Base-by-base conservation (phyloP, 106 monocot species). In the Apostasia ramifera region DNA sequence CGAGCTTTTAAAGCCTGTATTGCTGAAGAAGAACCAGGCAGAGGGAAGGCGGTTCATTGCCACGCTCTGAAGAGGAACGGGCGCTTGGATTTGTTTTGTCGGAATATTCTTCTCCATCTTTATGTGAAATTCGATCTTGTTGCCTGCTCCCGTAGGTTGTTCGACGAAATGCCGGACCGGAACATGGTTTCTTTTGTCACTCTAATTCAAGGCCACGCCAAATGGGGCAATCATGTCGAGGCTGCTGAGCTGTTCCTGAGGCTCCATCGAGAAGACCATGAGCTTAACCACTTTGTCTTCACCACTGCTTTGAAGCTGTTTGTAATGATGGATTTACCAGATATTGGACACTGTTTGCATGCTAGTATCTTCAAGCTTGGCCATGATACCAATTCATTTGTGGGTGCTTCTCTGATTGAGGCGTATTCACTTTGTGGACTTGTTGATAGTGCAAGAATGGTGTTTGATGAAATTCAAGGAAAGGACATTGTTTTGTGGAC, bases 171-270 rank as follows among this genome's bases (percentile, higher is more conserved):
- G 88, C 71, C 73, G 15, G 55, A 63, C 1, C 75, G 82, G 64
- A 91, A 95, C 59, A 76, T 78, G 70, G 79, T 91, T 47, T 91
- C 91, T 12, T 95, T 82, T 75, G 88, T 91, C 61, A 89, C 81
- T 9, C 53, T 91, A 38, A 84, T 95, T 47, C 88, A 89, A 70
- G 83, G 81, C 14, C 77, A 80, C 60, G 40, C 70, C 4, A 67
- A 71, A 13, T 43, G 40, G 11, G 70, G 57, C n/a, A 53, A 76
- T 3, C 78, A 82, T 12, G 1, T 11, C 3, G 55, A 80, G 48
- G 84, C 85, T 0, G 54, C 55, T 38, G 39, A 26, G n/a, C 81
- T 95, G 51, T 74, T 95, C 57, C 42, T 56, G 2, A 73, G 70
- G 67, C 75, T 95, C 48, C 70, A 82, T 51, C 72, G 81, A 45